Conservation (phyloP, 139 green algal species). For the Chlorella ohadii region DNA sequence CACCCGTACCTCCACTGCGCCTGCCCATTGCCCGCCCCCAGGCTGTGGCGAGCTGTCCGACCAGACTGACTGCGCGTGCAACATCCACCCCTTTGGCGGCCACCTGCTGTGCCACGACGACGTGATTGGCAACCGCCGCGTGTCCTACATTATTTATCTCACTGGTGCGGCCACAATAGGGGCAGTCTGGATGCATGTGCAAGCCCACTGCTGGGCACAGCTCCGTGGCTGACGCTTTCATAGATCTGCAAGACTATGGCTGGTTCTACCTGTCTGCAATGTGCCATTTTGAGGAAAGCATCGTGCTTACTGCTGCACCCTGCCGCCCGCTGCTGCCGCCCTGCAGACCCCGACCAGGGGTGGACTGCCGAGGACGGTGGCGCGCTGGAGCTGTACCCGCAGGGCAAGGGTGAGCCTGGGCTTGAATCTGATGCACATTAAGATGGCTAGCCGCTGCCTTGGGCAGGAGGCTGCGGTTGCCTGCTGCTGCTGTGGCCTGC, state of each 20-base stretch:
- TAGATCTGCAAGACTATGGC: no score
- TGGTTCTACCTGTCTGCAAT: no score
- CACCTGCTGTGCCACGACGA: slow-evolving; percentile 91
- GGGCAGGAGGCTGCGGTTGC: no score
- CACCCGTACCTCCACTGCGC: not conserved
- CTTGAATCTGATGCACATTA: not conserved
- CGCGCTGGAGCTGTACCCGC: slow-evolving; percentile 87
- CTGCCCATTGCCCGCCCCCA: not conserved
- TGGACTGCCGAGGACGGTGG: slow-evolving; percentile 84
- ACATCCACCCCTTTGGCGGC: slow-evolving; percentile 82
- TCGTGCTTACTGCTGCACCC: no score
- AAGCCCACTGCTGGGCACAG: no score
- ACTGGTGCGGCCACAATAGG: slow-evolving; percentile 59
- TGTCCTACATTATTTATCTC: slow-evolving; percentile 94
- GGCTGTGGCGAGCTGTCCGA: slow-evolving; percentile 76
- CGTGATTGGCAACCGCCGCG: slow-evolving; percentile 85
- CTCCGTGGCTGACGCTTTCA: no score
- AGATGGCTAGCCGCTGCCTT: no score
- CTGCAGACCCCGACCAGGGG: slow-evolving; percentile 73
- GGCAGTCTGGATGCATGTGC: no score
- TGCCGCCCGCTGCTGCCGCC: no score
- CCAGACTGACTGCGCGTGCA: slow-evolving; percentile 88
- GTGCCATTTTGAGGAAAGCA: no score
- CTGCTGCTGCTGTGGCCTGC: no score
- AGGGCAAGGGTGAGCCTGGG: slow-evolving; percentile 1